Evolutionary conservation across 2,329 filamentous ascomycete genomes (phyloP), one percentile per base, ranked within the genome.

Genomic region (Fusarium sp.): DNA sequence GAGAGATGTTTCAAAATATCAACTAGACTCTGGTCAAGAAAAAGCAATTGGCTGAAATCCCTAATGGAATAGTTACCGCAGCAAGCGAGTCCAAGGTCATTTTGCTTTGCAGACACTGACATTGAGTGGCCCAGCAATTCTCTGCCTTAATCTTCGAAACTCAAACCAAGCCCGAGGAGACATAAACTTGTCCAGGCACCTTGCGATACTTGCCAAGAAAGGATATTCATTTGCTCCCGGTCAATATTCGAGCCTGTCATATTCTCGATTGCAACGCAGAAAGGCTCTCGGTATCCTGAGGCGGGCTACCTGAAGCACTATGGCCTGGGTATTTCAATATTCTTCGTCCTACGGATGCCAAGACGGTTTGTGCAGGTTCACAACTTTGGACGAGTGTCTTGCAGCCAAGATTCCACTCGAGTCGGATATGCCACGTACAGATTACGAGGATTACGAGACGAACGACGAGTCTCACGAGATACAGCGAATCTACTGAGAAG

Each of bases 381-480:
- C 24, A 9, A 6, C 18, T 26, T 36, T 54, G 3, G 33, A 28
- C 10, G 2, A 3, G 7, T 7, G 7, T 12, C 13, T 38, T 3
- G 3, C 8, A 22, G 18, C 14, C 18, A 22, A 36, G n/a, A 36
- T 26, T 17, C 12, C 10, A 15, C 10, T 26, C 3, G 18, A 38
- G 7, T 11, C 4, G n/a, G 18, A 22, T 5, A 36, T 8, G n/a
- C 15, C 3, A 3, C 20, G 7, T 6, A 20, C 22, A 9, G 13
- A 13, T 20, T 15, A 15, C 11, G 12, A 20, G 12, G 13, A 13
- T 20, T 15, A 15, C 11, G 12, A 20, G 12, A 24, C 12, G 12
- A 51, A 35, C 2, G n/a, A 18, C 20, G 13, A 17, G 5, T 4
- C 6, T 0, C 7, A 4, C 13, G 8, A 22, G 13, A 28, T 15